A percentile compares a stretch with the other conserved stretches of the same genome.
These are phyloP conservation scores for Fusarium humuli DNA, from an alignment of 2,329 filamentous ascomycete species.

Conservation along the genomic window DNA sequence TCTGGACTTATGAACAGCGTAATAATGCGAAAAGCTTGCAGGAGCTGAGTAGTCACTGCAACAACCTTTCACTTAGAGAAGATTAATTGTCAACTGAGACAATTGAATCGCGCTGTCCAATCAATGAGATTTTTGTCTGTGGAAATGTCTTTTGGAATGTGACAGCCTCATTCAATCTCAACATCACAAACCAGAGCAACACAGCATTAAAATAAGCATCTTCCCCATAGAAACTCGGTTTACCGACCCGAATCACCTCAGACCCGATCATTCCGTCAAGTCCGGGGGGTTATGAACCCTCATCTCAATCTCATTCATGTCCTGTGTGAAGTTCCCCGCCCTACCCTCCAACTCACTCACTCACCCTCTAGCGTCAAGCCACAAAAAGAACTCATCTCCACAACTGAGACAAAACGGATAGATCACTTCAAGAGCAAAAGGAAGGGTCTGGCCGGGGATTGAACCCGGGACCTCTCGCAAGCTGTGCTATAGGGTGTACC, in stretches of 20 bases:
- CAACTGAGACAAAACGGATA: neutral
- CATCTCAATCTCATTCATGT: neutral
- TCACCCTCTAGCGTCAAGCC: neutral
- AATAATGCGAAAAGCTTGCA: too few relatives aligned
- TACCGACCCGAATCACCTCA: neutral
- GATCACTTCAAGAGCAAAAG: conserved; percentile 28
- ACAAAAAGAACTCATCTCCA: neutral
- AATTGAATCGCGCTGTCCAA: neutral
- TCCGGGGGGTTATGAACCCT: neutral
- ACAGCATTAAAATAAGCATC: neutral
- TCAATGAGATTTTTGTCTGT: neutral
- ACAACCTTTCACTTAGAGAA: neutral
- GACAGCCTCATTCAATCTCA: neutral
- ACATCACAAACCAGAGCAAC: neutral
- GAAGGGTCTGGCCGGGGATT: conserved; percentile 59
- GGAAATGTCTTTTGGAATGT: neutral
- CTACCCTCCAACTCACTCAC: neutral
- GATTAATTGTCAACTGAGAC: neutral
- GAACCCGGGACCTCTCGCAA: conserved; percentile 61
- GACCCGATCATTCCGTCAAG: neutral
- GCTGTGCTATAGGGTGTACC: conserved; percentile 56
- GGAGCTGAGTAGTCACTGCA: too few relatives aligned
- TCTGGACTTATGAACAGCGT: neutral
- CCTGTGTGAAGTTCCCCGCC: neutral
- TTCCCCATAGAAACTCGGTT: neutral